Evolutionary conservation across 768 basidiomycete genomes (phyloP).

Genomic region (Strobilomyces dryophilus): DNA sequence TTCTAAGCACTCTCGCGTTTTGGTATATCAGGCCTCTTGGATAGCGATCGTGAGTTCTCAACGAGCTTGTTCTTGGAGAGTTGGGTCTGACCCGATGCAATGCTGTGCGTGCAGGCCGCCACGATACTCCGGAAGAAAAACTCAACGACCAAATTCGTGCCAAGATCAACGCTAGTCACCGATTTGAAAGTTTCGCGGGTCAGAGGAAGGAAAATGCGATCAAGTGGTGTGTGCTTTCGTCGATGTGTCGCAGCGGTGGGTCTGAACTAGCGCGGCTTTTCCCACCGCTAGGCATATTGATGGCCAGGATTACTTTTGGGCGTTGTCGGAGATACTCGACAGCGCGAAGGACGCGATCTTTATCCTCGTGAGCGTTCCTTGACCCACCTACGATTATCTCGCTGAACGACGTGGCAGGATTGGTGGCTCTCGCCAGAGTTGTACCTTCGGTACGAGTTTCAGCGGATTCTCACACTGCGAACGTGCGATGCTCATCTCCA

Average conservation of each 20-base stretch:
- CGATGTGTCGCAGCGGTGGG: neutral
- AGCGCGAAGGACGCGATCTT: conserved; percentile 80
- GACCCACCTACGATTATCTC: neutral
- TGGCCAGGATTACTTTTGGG: conserved; percentile 97
- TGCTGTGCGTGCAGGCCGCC: conserved; percentile 42
- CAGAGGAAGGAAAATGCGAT: conserved; percentile 66
- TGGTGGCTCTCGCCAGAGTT: conserved; percentile 97
- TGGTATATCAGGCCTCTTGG: conserved; percentile 27
- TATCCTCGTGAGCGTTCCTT: conserved; percentile 55
- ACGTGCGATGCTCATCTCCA: conserved; percentile 7
- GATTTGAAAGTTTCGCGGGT: conserved; percentile 81
- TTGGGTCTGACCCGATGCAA: neutral
- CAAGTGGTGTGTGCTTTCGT: conserved; percentile 60
- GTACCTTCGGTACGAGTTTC: conserved; percentile 58
- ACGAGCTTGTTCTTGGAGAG: neutral
- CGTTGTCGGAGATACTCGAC: conserved; percentile 85
- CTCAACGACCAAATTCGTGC: conserved; percentile 65
- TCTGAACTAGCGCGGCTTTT: neutral
- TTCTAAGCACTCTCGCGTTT: conserved; percentile 1
- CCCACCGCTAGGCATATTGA: conserved; percentile 66
- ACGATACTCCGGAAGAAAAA: conserved; percentile 74
- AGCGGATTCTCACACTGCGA: neutral
- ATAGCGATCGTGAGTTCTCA: conserved; percentile 30
- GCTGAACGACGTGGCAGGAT: conserved; percentile 41
- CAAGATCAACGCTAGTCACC: conserved; percentile 73